Conservation (phyloP, 2,329 filamentous ascomycete species). For the Hypoxylon sp. region DNA sequence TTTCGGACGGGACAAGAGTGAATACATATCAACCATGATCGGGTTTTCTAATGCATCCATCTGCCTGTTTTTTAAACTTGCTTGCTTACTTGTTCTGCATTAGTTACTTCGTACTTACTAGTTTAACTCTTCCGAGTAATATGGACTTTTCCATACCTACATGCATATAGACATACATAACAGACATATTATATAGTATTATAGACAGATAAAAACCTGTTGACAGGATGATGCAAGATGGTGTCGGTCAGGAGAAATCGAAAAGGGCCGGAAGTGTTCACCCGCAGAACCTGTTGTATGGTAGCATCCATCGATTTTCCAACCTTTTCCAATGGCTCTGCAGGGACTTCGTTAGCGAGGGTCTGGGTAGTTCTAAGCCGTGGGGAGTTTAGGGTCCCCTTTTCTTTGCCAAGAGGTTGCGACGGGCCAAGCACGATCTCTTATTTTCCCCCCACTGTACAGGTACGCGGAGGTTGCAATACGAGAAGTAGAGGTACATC, state of each 20-base stretch:
- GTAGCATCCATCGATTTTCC: conserved; percentile 4
- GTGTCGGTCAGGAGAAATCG: conserved; percentile 1
- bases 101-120: not conserved
- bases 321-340: no score
- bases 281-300: conserved; percentile 1
- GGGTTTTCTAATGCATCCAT: no score
- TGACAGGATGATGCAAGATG: not conserved
- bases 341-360: conserved; percentile 10
- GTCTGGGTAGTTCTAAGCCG: no score
- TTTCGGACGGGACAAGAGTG: conserved; percentile 31
- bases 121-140: no score
- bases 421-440: conserved; percentile 17
- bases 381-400: no score
- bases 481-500: conserved; percentile 31
- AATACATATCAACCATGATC: conserved; percentile 39
- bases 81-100: not conserved
- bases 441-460: conserved; percentile 6
- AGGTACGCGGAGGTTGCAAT: conserved; percentile 24
- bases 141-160: not conserved
- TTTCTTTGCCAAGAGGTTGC: conserved; percentile 26
- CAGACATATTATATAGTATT: not conserved
- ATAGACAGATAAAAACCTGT: not conserved
- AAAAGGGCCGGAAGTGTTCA: conserved; percentile 5
- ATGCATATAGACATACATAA: not conserved
- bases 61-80: no score